phyloP scores from a whole-genome alignment of 805 yeast species.

The Saccharomycopsis schoenii region DNA sequence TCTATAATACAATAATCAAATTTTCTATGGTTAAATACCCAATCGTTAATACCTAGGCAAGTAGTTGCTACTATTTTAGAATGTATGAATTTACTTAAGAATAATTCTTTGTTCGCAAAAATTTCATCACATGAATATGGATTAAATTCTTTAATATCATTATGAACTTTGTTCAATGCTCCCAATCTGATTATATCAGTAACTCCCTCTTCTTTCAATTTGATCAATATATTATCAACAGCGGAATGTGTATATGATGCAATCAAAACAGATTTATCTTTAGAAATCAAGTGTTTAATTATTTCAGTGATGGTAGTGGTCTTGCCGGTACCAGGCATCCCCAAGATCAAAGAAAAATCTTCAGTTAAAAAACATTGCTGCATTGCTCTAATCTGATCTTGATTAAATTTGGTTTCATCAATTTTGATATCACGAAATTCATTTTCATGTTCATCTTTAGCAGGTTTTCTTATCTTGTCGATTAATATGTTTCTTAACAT shows the following conservation, averaged over 20 bases:
- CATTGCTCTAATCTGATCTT: conserved; percentile 65
- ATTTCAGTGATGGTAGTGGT: conserved; percentile 81
- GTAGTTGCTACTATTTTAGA: conserved; percentile 83
- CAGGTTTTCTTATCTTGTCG: conserved; percentile 20
- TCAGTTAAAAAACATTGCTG: conserved; percentile 50
- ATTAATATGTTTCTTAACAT: conserved; percentile 27
- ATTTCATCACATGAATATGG: conserved; percentile 27
- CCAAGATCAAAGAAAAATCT: conserved; percentile 75
- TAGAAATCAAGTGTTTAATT: conserved; percentile 47
- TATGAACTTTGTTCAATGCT: conserved; percentile 46
- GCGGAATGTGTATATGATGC: conserved; percentile 94
- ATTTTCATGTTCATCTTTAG: conserved; percentile 1
- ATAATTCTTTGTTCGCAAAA: conserved; percentile 30
- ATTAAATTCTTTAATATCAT: conserved; percentile 43
- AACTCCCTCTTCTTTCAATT: conserved; percentile 41
- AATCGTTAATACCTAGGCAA: conserved; percentile 64
- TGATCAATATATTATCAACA: conserved; percentile 82
- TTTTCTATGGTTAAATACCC: conserved; percentile 42
- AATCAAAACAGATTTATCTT: conserved; percentile 59
- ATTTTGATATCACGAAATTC: conserved; percentile 3
- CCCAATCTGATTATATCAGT: conserved; percentile 61
- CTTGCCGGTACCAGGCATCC: conserved; percentile 96
- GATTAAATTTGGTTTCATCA: conserved; percentile 30
- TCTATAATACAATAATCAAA: conserved; percentile 94
- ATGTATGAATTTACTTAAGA: conserved; percentile 36